Conservation (phyloP, 208 protist species). For the Naegleria fowleri region DNA sequence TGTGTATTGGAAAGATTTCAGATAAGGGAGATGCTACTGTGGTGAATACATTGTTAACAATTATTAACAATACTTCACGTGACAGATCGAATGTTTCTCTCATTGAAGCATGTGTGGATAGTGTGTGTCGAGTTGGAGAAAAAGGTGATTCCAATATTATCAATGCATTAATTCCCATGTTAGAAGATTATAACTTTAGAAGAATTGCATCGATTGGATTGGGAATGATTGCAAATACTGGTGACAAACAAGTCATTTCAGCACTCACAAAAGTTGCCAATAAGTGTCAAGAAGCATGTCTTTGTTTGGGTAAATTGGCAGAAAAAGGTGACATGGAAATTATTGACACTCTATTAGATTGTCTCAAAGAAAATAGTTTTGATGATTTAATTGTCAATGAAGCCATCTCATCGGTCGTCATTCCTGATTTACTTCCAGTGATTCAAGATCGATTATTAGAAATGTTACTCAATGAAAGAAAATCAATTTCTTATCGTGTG, state of each 20-base stretch:
- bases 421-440: not conserved
- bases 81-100: not conserved
- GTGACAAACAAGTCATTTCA: not conserved
- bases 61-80: not conserved
- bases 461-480: not conserved
- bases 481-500: not conserved
- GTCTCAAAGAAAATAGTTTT: not conserved
- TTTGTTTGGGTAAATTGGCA: not conserved
- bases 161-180: not conserved
- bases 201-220: not conserved
- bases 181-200: not conserved
- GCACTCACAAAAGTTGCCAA: not conserved
- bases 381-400: not conserved
- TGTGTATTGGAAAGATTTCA: constrained; percentile 3
- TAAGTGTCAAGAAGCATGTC: not conserved
- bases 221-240: not conserved
- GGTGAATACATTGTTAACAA: not conserved
- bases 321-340: not conserved
- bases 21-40: not conserved
- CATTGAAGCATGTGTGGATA: not conserved
- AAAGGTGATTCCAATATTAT: not conserved
- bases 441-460: not conserved
- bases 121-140: not conserved
- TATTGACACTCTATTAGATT: not conserved
- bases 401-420: not conserved